Conservation (phyloP, 2,329 filamentous ascomycete genomes). For the Coniochaeta pulveracea region DNA sequence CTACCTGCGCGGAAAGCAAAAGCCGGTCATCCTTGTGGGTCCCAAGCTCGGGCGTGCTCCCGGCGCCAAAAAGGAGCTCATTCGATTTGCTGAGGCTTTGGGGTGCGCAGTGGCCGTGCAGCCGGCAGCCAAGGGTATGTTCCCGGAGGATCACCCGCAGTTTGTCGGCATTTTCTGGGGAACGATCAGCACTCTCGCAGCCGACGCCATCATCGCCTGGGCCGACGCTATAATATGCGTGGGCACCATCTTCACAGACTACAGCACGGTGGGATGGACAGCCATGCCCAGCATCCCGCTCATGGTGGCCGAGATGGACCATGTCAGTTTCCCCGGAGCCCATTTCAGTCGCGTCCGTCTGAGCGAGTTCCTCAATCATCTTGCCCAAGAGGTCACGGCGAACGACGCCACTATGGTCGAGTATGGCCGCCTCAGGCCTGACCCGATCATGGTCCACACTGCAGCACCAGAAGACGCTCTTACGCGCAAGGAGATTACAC, state of each 20-base stretch:
- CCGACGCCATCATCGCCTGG: conserved; percentile 16
- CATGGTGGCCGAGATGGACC: conserved; percentile 16
- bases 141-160: conserved; percentile 15
- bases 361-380: conserved; percentile 13
- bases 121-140: conserved; percentile 18
- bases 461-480: conserved; percentile 8
- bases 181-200: conserved; percentile 14
- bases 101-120: conserved; percentile 17
- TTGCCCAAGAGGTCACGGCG: conserved; percentile 11
- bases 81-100: conserved; percentile 15
- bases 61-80: conserved; percentile 11
- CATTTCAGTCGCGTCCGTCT: conserved; percentile 16
- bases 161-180: conserved; percentile 17
- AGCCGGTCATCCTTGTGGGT: conserved; percentile 16
- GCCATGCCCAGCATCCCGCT: conserved; percentile 15
- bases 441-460: conserved; percentile 6
- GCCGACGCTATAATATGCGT: conserved; percentile 16
- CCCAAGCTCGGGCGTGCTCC: conserved; percentile 12
- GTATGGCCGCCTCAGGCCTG: conserved; percentile 14
- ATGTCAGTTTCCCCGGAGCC: conserved; percentile 14
- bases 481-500: conserved; percentile 15
- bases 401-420: conserved; percentile 16
- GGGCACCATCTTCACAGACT: conserved; percentile 16
- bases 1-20: conserved; percentile 14
- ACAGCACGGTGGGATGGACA: conserved; percentile 17